These are phyloP conservation scores for Chamaecrista fasciculata DNA, from an alignment of 306 rosid species.

Conservation along the genomic window DNA sequence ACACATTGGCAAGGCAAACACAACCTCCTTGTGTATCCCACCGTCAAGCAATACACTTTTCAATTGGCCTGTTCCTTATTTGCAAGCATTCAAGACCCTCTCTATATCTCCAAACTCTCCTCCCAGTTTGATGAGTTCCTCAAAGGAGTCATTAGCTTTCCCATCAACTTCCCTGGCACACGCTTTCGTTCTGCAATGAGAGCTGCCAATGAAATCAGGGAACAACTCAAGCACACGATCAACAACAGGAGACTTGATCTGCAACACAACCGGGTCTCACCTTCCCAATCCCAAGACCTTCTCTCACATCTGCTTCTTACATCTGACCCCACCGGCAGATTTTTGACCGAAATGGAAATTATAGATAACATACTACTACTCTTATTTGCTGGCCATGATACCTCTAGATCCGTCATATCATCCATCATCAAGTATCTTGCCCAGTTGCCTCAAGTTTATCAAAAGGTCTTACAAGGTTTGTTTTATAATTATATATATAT, in stretches of 20 bases:
- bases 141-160: constrained; percentile 41
- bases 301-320: constrained; percentile 42
- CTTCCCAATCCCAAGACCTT: constrained; percentile 41
- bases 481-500: too few relatives aligned
- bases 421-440: constrained; percentile 44
- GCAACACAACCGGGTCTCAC: constrained; percentile 36
- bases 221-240: constrained; percentile 30
- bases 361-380: constrained; percentile 41
- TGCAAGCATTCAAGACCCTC: constrained; percentile 42
- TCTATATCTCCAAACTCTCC: constrained; percentile 23
- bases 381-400: constrained; percentile 49
- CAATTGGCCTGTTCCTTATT: constrained; percentile 47
- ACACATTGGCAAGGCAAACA: constrained; percentile 44
- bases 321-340: constrained; percentile 38
- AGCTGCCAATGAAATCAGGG: constrained; percentile 33
- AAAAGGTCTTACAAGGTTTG: constrained; percentile 41
- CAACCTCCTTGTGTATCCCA: constrained; percentile 30
- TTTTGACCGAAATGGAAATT: constrained; percentile 41
- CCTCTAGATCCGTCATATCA: constrained; percentile 44
- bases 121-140: constrained; percentile 35
- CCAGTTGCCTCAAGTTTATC: constrained; percentile 43
- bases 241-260: constrained; percentile 40
- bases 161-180: constrained; percentile 48
- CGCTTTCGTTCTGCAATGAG: constrained; percentile 35
- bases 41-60: constrained; percentile 37